phyloP scores from a whole-genome alignment of 2,329 filamentous ascomycete genomes.

The Chlorencoelia australis region DNA sequence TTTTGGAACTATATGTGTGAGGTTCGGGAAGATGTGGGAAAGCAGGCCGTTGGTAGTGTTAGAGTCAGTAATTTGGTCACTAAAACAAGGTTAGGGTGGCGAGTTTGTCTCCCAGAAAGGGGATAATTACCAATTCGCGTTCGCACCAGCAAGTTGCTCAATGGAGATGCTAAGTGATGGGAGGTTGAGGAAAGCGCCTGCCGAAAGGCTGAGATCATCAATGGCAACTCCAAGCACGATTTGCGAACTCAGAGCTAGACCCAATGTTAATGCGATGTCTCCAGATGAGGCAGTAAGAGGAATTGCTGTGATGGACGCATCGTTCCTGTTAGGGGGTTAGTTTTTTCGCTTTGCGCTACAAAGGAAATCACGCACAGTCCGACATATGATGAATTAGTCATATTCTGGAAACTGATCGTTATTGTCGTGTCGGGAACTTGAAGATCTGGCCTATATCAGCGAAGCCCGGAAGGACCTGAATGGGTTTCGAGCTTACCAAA shows the following conservation, averaged over 20 bases:
- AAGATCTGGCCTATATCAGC: no score
- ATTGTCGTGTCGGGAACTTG: no score
- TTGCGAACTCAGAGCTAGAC: background rate
- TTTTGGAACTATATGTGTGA: conserved; percentile 2
- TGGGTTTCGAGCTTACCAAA: no score
- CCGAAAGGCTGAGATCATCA: background rate
- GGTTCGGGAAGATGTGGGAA: background rate
- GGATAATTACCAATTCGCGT: no score
- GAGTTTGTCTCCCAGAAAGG: no score
- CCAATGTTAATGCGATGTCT: background rate
- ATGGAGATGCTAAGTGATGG: conserved; percentile 1
- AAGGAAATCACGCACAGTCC: no score
- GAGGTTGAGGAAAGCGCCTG: conserved; percentile 3
- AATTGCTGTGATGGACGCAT: background rate
- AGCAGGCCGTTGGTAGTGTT: background rate
- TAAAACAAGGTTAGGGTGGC: no score
- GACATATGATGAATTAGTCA: background rate
- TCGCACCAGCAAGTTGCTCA: background rate
- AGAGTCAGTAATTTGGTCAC: background rate
- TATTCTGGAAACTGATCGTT: background rate
- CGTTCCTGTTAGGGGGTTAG: no score
- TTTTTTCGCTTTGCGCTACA: no score
- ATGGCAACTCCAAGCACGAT: conserved; percentile 4
- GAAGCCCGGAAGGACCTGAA: no score
- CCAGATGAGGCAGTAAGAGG: conserved; percentile 1